phyloP scores from a whole-genome alignment of 306 rosid genomes.

The Acacia melanoxylon region DNA sequence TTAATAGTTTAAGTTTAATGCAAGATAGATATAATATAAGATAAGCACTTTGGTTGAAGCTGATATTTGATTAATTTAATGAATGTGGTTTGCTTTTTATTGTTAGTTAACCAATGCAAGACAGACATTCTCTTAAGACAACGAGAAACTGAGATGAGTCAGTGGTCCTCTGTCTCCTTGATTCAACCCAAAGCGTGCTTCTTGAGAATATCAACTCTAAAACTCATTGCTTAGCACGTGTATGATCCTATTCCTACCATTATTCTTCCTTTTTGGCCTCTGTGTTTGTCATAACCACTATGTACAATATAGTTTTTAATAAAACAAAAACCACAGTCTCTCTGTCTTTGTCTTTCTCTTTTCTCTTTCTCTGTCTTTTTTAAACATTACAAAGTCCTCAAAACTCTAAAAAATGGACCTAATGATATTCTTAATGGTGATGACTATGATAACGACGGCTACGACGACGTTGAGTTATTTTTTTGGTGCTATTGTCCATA shows the following conservation, averaged over 20 bases:
- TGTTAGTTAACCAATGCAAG: slow-evolving; percentile 58
- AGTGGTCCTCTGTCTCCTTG: slow-evolving; percentile 99
- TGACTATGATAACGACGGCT: slow-evolving; percentile 47
- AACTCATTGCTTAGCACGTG: slow-evolving; percentile 90
- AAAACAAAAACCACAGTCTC: background rate
- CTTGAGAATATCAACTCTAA: slow-evolving; percentile 60
- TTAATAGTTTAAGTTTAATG: background rate
- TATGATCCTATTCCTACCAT: slow-evolving; percentile 6
- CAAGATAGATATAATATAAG: background rate
- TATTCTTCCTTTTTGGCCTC: slow-evolving; percentile 59
- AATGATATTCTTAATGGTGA: slow-evolving; percentile 73
- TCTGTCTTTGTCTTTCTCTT: background rate
- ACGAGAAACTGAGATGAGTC: slow-evolving; percentile 55
- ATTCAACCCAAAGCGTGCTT: slow-evolving; percentile 98
- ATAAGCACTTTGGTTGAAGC: slow-evolving; percentile 22
- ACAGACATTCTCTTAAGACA: slow-evolving; percentile 83
- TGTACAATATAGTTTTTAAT: background rate
- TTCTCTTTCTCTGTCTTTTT: slow-evolving; percentile 14
- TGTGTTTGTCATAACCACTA: slow-evolving; percentile 40
- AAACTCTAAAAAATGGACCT: slow-evolving; percentile 33
- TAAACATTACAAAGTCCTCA: slow-evolving; percentile 18
- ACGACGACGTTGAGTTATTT: slow-evolving; percentile 20
- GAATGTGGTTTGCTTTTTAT: background rate
- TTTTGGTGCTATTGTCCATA: background rate
- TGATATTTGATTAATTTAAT: background rate